phyloP scores from a whole-genome alignment of 164 flowering plant species.

The Malania oleifera region DNA sequence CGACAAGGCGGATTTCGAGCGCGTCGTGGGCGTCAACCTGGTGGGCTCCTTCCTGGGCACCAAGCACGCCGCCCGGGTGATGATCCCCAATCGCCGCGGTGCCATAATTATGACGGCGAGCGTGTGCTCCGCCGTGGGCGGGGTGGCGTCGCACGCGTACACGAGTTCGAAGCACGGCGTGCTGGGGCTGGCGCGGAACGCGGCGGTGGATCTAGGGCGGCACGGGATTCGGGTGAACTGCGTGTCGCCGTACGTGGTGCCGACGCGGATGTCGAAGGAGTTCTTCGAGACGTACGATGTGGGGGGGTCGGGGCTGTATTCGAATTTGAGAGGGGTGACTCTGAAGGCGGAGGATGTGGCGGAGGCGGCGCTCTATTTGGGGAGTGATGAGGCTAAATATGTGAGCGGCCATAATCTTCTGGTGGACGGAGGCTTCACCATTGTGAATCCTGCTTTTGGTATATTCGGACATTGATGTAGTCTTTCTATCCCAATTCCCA shows the following conservation, averaged over 20 bases:
- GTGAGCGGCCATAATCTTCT: conserved; percentile 39
- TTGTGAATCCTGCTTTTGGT: too few species aligned
- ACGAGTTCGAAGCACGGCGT: conserved; percentile 37
- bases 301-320: background rate
- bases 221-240: conserved; percentile 44
- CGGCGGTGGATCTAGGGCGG: conserved; percentile 39
- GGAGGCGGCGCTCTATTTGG: conserved; percentile 27
- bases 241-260: conserved; percentile 29
- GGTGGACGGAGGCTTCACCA: too few species aligned
- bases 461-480: too few species aligned
- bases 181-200: conserved; percentile 31
- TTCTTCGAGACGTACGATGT: conserved; percentile 13
- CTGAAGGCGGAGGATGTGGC: conserved; percentile 33
- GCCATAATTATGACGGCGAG: conserved; percentile 34
- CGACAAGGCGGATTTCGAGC: conserved; percentile 16
- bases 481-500: too few species aligned
- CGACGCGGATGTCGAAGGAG: conserved; percentile 19
- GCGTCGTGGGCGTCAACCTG: conserved; percentile 22
- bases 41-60: conserved; percentile 29
- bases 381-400: conserved; percentile 33
- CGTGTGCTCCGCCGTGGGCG: conserved; percentile 21
- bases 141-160: conserved; percentile 35
- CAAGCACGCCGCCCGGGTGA: conserved; percentile 47
- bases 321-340: conserved; percentile 18
- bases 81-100: conserved; percentile 35